Evolutionary conservation across 192 early-diverging fungal genomes (phyloP), one percentile per base, ranked within the genome.

Genomic region (Umbelopsis vinacea): DNA sequence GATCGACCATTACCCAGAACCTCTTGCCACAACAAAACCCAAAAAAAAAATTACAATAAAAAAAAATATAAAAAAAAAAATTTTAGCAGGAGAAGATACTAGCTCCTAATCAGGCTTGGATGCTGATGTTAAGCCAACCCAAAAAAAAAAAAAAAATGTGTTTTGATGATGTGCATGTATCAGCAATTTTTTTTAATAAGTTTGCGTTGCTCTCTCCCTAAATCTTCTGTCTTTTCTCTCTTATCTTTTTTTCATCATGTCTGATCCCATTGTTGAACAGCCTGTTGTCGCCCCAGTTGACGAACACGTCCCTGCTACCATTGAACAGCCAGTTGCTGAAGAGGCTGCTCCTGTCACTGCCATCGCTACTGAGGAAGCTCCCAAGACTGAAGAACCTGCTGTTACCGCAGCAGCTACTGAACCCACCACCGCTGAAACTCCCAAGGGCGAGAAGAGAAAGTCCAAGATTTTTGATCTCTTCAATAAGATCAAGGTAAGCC

Each of bases 391-490:
- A 22, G 53, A 54, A 26, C 57, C 57, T 50, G 17, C 57, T 63
- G 57, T 29, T 37, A 37, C 57, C 33, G 26, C 57, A n/a, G 48
- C 7, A 21, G 15, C 57, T 35, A 35, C 57, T 63, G 57, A 63
- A 37, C 3, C 57, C 19, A 22, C 24, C 8, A 22, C 26, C 3
- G 26, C 17, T 37, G 57, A 63, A 33, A 37, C 57, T 63, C 57
- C 57, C 29, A 63, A 63, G 29, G 35, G 29, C 5, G 57, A 63
- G 33, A 63, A 63, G 57, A 63, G 57, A 63, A 63, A 63, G 57
- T 63, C 57, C 26, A 63, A 63, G 57, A 63, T 63, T n/a, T 63
- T 63, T 3, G 57, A 63, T 19, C 57, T 63, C 57, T 63, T 63
- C 19, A 63, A 37, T 14, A 63, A 63, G 57, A 63, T 63, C 26